Percentiles rank a stretch among this genome's conserved stretches.
phyloP scores from a whole-genome alignment of 2,329 filamentous ascomycete species.

The Graphilbum ipis-grandicollis region DNA sequence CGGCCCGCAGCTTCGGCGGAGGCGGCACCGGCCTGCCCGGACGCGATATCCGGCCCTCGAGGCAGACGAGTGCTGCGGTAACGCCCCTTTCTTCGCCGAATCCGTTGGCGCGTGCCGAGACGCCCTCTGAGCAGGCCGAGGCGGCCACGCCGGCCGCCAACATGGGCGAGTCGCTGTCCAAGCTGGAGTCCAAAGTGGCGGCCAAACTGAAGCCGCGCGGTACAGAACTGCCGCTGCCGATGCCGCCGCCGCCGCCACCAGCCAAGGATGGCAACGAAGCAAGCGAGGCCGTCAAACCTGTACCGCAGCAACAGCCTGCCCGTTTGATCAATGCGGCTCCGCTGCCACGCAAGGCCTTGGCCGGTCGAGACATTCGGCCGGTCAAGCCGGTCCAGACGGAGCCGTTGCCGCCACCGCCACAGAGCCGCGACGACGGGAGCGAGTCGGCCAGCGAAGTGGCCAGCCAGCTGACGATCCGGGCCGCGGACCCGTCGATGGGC shows the following conservation, averaged over 20 bases:
- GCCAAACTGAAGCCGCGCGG: slow-evolving; percentile 5
- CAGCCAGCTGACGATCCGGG: slow-evolving; percentile 6
- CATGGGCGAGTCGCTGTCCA: slow-evolving; percentile 14
- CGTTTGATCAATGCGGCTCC: no score
- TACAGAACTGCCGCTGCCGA: not conserved
- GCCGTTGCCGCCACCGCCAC: not conserved
- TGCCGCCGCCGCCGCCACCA: not conserved
- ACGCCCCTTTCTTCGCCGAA: not conserved
- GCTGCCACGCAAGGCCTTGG: slow-evolving; percentile 2
- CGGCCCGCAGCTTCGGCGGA: not conserved
- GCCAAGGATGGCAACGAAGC: not conserved
- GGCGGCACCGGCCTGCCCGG: slow-evolving; percentile 10
- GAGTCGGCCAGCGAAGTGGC: slow-evolving; percentile 1
- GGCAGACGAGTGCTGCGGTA: slow-evolving; percentile 2
- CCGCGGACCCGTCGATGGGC: not conserved
- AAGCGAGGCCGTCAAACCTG: not conserved
- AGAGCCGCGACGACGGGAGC: not conserved
- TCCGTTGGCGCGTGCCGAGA: not conserved
- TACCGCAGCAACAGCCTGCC: not conserved
- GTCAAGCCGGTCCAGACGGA: slow-evolving; percentile 6
- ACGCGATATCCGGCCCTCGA: slow-evolving; percentile 14
- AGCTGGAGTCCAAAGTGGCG: slow-evolving; percentile 11
- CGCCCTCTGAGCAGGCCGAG: not conserved
- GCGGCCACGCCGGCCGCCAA: not conserved
- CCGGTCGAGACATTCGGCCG: slow-evolving; percentile 8